These are phyloP conservation scores for Panellus pusillus DNA, from an alignment of 768 basidiomycete species.

Conservation along the genomic window DNA sequence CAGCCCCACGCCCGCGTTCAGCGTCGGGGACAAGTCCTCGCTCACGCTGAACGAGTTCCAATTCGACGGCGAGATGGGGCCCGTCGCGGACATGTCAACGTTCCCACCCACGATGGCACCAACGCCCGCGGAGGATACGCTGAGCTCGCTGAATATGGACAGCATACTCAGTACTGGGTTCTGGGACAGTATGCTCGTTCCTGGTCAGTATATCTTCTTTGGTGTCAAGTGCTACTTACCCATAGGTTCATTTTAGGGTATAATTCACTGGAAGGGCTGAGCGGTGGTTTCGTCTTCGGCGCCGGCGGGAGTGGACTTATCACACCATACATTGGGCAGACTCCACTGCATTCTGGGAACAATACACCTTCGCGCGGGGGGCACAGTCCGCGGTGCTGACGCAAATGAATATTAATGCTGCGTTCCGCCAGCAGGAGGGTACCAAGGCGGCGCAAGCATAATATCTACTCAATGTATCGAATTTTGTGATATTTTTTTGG, in stretches of 20 bases:
- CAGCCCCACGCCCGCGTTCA: constrained; percentile 10
- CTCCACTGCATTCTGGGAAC: constrained; percentile 58
- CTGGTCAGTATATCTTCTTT: constrained; percentile 54
- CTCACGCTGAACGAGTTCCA: constrained; percentile 57
- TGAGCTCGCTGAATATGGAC: constrained; percentile 72
- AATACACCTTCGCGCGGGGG: constrained; percentile 42
- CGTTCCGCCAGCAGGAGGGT: constrained; percentile 31
- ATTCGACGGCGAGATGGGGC: constrained; percentile 83
- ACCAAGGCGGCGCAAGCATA: constrained; percentile 10
- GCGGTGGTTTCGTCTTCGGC: constrained; percentile 85
- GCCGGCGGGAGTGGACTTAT: constrained; percentile 82
- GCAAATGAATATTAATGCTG: constrained; percentile 48
- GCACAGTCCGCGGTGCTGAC: constrained; percentile 32
- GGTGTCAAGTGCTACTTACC: background rate
- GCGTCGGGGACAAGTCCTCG: constrained; percentile 8
- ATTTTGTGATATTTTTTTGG: background rate
- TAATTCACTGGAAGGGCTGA: constrained; percentile 78
- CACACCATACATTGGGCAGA: constrained; percentile 65
- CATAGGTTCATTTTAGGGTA: constrained; percentile 51
- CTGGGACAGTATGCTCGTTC: constrained; percentile 87
- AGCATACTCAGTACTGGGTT: constrained; percentile 76
- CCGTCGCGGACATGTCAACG: constrained; percentile 75
- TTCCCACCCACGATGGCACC: constrained; percentile 89
- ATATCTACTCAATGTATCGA: background rate
- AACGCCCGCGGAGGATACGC: constrained; percentile 38